Conservation (phyloP, 2,329 filamentous ascomycete genomes). For the Beauveria varroae region DNA sequence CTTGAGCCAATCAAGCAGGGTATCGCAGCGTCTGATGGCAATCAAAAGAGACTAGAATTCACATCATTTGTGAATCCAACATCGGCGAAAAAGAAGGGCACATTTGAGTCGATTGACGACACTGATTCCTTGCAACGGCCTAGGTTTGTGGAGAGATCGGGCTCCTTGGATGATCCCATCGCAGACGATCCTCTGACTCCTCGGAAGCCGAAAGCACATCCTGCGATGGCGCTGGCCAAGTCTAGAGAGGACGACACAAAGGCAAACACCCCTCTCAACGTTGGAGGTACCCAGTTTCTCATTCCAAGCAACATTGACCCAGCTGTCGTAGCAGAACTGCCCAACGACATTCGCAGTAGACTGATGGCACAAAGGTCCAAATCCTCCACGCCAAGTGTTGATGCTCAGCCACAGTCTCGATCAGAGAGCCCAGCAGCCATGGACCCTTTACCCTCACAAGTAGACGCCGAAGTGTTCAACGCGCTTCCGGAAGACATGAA, state of each 20-base stretch:
- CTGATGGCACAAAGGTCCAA: slow-evolving; percentile 52
- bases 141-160: slow-evolving; percentile 22
- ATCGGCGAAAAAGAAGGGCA: slow-evolving; percentile 31
- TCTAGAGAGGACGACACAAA: slow-evolving; percentile 43
- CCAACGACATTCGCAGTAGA: slow-evolving; percentile 71
- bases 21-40: slow-evolving; percentile 54
- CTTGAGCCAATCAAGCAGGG: slow-evolving; percentile 68
- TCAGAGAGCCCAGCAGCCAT: slow-evolving; percentile 33
- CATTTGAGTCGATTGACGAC: slow-evolving; percentile 46
- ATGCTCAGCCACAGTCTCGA: slow-evolving; percentile 23
- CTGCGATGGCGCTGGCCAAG: slow-evolving; percentile 43
- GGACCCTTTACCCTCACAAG: slow-evolving; percentile 58
- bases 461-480: slow-evolving; percentile 78
- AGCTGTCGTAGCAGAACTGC: slow-evolving; percentile 74
- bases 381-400: slow-evolving; percentile 16
- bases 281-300: slow-evolving; percentile 84
- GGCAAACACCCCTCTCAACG: slow-evolving; percentile 64
- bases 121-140: slow-evolving; percentile 27
- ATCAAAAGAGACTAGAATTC: slow-evolving; percentile 74
- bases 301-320: slow-evolving; percentile 78
- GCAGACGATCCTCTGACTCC: slow-evolving; percentile 47
- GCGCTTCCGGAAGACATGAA: slow-evolving; percentile 82
- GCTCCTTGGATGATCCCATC: slow-evolving; percentile 42
- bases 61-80: slow-evolving; percentile 39
- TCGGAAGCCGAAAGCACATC: slow-evolving; percentile 44